phyloP scores from a whole-genome alignment of 192 early-diverging fungal genomes.

The Podila clonocystis region DNA sequence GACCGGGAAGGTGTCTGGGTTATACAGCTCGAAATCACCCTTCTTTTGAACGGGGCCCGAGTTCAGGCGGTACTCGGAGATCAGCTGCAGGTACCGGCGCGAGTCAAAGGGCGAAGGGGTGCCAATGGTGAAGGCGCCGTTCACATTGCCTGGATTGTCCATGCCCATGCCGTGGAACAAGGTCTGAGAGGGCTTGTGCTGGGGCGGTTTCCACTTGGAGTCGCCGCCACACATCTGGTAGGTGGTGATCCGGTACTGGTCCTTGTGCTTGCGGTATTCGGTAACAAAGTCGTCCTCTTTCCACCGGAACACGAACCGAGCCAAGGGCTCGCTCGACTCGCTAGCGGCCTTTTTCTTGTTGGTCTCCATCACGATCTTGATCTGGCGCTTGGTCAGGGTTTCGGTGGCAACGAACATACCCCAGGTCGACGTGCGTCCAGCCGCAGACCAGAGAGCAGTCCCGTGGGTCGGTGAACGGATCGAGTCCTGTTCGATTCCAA shows the following conservation, averaged over 20 bases:
- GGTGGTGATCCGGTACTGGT: slow-evolving; percentile 39
- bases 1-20: slow-evolving; percentile 41
- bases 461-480: slow-evolving; percentile 11
- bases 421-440: slow-evolving; percentile 41
- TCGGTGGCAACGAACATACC: slow-evolving; percentile 33
- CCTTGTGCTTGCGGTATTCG: slow-evolving; percentile 45
- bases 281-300: slow-evolving; percentile 42
- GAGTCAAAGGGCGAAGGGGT: slow-evolving; percentile 33
- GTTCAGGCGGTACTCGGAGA: slow-evolving; percentile 39
- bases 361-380: slow-evolving; percentile 33
- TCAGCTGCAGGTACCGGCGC: slow-evolving; percentile 33
- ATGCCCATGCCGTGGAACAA: slow-evolving; percentile 35
- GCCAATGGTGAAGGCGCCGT: background rate
- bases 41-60: slow-evolving; percentile 42
- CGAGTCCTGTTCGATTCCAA: slow-evolving; percentile 45
- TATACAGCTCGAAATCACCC: slow-evolving; percentile 39
- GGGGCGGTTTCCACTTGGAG: slow-evolving; percentile 34
- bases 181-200: slow-evolving; percentile 8
- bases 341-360: slow-evolving; percentile 33
- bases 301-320: slow-evolving; percentile 49
- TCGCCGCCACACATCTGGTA: slow-evolving; percentile 49
- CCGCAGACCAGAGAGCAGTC: slow-evolving; percentile 25
- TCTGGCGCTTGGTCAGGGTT: slow-evolving; percentile 25
- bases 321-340: slow-evolving; percentile 23
- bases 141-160: slow-evolving; percentile 11